Conservation (phyloP, 768 basidiomycete species). For the Boletus pseudo-olivaceus region DNA sequence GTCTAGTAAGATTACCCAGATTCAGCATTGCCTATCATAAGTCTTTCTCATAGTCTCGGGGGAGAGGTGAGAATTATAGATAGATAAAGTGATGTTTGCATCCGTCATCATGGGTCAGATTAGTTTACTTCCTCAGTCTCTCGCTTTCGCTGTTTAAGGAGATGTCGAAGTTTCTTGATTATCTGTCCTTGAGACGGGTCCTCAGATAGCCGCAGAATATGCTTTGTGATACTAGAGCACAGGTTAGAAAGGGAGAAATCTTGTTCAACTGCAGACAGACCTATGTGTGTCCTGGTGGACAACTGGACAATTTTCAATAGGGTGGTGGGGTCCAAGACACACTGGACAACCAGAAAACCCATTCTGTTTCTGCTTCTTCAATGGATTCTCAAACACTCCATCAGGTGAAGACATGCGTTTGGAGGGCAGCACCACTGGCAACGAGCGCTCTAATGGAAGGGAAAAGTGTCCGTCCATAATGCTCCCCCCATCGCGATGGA, state of each 20-base stretch:
- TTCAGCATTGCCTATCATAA: conserved; percentile 13
- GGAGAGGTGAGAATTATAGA: no score
- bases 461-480: neutral
- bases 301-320: conserved; percentile 53
- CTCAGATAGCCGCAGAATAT: conserved; percentile 42
- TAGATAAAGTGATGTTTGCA: conserved; percentile 2
- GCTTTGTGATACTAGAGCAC: conserved; percentile 37
- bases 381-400: conserved; percentile 18
- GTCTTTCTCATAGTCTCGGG: neutral
- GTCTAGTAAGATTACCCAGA: conserved; percentile 8
- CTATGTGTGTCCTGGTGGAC: conserved; percentile 51
- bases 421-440: conserved; percentile 19
- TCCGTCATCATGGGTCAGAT: neutral
- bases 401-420: conserved; percentile 38
- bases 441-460: neutral
- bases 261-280: conserved; percentile 32
- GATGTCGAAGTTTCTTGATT: conserved; percentile 37
- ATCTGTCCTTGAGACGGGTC: conserved; percentile 35
- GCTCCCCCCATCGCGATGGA: neutral
- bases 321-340: conserved; percentile 46
- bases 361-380: conserved; percentile 39
- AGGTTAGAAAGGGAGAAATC: conserved; percentile 2
- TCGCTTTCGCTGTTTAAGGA: conserved; percentile 36
- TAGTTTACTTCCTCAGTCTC: conserved; percentile 4
- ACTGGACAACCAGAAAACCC: conserved; percentile 39